Evolutionary conservation across 164 flowering plant species (phyloP).

Genomic region (Macadamia tetraphylla): DNA sequence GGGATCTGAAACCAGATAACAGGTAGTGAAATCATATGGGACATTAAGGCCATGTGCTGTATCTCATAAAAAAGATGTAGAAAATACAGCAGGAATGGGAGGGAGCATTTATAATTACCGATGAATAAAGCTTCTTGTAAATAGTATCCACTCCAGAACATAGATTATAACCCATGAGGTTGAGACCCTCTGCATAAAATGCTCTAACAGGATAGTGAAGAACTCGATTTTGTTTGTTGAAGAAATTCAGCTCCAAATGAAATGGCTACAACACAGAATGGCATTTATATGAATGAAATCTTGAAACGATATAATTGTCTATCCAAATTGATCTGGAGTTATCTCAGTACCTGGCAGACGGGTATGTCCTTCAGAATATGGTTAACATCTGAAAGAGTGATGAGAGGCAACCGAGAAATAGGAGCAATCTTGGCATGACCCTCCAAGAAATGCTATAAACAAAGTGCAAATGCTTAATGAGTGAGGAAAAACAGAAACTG

Average conservation of each 20-base stretch:
- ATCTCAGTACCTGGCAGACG: conserved; percentile 66
- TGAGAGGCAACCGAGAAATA: conserved; percentile 83
- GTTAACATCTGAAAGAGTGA: conserved; percentile 59
- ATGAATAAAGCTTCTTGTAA: conserved; percentile 80
- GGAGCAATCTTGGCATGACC: conserved; percentile 95
- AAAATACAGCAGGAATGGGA: background rate
- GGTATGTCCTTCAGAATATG: conserved; percentile 77
- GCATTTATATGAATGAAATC: conserved; percentile 10
- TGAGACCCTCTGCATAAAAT: conserved; percentile 77
- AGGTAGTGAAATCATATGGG: too few species aligned
- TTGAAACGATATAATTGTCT: background rate
- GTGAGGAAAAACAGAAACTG: background rate
- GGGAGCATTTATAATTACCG: conserved; percentile 33
- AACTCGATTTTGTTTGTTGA: conserved; percentile 83
- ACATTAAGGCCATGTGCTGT: too few species aligned
- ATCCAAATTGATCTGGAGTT: background rate
- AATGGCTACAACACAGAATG: conserved; percentile 57
- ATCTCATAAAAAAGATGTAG: too few species aligned
- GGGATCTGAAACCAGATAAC: conserved; percentile 58
- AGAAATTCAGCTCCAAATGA: conserved; percentile 96
- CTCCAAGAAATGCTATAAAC: conserved; percentile 88
- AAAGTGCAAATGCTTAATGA: conserved; percentile 6
- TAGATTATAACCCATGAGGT: conserved; percentile 89
- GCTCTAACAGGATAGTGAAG: conserved; percentile 96
- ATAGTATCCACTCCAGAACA: conserved; percentile 70